phyloP scores from a whole-genome alignment of 2,329 filamentous ascomycete species.

The Bretziella fagacearum region DNA sequence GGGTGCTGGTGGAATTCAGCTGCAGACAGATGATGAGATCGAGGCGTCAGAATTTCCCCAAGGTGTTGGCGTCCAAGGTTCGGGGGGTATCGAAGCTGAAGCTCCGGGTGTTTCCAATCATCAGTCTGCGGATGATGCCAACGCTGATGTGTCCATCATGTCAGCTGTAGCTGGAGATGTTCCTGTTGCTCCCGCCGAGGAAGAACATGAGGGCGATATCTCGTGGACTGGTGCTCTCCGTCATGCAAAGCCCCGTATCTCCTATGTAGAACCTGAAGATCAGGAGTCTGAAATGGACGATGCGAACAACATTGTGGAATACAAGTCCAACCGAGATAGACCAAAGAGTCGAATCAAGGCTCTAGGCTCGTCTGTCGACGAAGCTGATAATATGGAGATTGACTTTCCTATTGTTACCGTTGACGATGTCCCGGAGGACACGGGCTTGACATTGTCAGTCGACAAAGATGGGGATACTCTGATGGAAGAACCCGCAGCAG shows the following conservation, averaged over 20 bases:
- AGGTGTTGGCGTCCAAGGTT: too few relatives aligned
- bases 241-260: slow-evolving; percentile 18
- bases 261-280: slow-evolving; percentile 18
- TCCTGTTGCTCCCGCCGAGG: not conserved
- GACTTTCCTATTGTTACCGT: slow-evolving; percentile 16
- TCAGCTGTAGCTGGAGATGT: not conserved
- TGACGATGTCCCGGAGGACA: not conserved
- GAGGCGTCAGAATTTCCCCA: too few relatives aligned
- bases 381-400: slow-evolving; percentile 24
- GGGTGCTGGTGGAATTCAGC: not conserved
- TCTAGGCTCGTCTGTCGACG: not conserved
- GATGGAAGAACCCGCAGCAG: not conserved
- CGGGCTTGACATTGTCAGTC: too few relatives aligned
- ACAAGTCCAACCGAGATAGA: too few relatives aligned
- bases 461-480: not conserved
- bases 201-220: not conserved
- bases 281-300: not conserved
- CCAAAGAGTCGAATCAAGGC: not conserved
- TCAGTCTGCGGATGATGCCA: not conserved
- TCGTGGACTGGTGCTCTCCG: not conserved
- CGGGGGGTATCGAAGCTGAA: too few relatives aligned
- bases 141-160: not conserved
- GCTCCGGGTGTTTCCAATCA: too few relatives aligned
- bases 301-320: slow-evolving; percentile 14
- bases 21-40: not conserved